Base-by-base conservation (phyloP, 805 yeast species). In the Cyberlindnera meyerae region DNA sequence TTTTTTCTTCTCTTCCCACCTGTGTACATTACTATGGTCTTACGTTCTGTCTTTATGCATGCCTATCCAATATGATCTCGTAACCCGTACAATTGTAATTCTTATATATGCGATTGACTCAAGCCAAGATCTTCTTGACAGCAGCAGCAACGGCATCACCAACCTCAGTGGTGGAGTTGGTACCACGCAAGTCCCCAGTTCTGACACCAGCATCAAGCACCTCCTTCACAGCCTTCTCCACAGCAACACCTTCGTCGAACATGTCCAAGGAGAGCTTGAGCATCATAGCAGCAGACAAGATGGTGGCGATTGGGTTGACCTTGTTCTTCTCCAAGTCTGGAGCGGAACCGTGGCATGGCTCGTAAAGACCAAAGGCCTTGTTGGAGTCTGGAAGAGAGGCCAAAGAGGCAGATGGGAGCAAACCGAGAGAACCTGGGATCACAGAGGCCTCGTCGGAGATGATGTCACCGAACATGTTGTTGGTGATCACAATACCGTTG, bases 261-360 rank as follows among this genome's bases (percentile, higher is more conserved):
- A 87, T 65, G 59, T 86, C 80, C 60, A 93, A 75, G 14, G 97
- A 88, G 46, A 93, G 75, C 55, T 90, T 78, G 66, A 93, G 75
- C 97, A 93, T 93, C 95, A 93, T 84, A 22, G 97, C 97, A 11
- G 86, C 95, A 18, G 97, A 88, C 55, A 93, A 73, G 52, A 90
- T 89, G 17, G 97, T 86, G 35, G 97, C 98, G 40, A 90, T 65
- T 35, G 98, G 98, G 66, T 90, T 90, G 41, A 89, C 98, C 66
- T 85, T 82, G 60, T 87, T 86, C 42, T 66, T 69, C 35, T 81
- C 79, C 58, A 90, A 77, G 62, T 90, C 98, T 35, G 98, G 98
- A 24, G 98, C 98, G 31, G 96, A 82, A 32, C 98, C 98, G 61
- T 90, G 98, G 59, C 97, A 90, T 49, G 98, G 97, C 68, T 93